These are phyloP conservation scores for Pythium rhizo-oryzae DNA, from an alignment of 352 stramenopile species.

Conservation along the genomic window DNA sequence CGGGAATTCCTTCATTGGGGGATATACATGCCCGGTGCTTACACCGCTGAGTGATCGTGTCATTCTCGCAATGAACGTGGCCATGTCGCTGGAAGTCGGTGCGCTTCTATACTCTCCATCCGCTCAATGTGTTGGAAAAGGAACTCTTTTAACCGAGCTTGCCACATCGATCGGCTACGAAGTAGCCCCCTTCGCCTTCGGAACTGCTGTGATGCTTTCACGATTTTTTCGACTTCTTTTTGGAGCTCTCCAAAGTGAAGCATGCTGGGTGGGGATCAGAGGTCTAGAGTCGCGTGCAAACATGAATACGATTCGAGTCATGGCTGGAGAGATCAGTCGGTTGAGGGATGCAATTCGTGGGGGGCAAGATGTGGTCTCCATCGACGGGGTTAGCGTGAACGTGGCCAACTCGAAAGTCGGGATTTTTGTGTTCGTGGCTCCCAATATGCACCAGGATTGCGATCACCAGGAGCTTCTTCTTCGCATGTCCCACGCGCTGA, in stretches of 20 bases:
- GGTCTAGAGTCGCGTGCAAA: constrained; percentile 35
- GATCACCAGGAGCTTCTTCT: constrained; percentile 50
- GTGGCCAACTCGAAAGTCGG: constrained; percentile 41
- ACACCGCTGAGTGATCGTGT: constrained; percentile 65
- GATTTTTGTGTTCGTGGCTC: constrained; percentile 40
- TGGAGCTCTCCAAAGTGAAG: constrained; percentile 43
- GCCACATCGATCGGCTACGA: constrained; percentile 48
- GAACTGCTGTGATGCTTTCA: constrained; percentile 32
- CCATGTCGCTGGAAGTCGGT: constrained; percentile 57
- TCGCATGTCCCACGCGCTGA: constrained; percentile 44
- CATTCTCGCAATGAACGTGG: constrained; percentile 54
- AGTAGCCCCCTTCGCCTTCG: constrained; percentile 44
- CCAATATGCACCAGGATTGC: constrained; percentile 31
- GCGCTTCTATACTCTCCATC: constrained; percentile 41
- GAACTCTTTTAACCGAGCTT: constrained; percentile 48
- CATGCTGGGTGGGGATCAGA: constrained; percentile 45
- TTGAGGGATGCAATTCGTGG: constrained; percentile 49
- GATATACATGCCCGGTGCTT: constrained; percentile 45
- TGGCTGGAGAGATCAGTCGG: constrained; percentile 50
- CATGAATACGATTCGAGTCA: constrained; percentile 34
- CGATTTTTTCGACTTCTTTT: constrained; percentile 46
- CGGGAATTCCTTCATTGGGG: constrained; percentile 59
- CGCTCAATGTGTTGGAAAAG: constrained; percentile 38
- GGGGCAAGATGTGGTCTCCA: constrained; percentile 32
- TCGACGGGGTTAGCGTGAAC: constrained; percentile 41